A percentile compares a stretch with the other conserved stretches of the same genome.
phyloP scores from a whole-genome alignment of 352 stramenopile genomes.

The Pythium brachiatum region DNA sequence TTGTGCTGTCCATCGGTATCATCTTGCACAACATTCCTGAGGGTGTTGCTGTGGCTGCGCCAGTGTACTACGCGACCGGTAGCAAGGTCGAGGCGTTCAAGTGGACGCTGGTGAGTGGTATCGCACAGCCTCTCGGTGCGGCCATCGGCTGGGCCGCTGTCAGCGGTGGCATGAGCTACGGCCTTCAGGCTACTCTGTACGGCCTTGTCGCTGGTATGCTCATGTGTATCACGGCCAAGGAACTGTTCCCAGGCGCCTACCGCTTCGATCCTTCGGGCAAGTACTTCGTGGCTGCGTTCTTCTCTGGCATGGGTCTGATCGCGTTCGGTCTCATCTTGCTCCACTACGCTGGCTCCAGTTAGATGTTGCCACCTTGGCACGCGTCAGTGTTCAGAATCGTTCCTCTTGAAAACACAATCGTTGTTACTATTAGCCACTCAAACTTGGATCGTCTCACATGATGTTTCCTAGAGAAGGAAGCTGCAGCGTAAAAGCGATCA shows the following conservation, averaged over 20 bases:
- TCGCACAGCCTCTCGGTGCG: constrained; percentile 89
- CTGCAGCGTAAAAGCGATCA: too few relatives aligned
- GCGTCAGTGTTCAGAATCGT: too few relatives aligned
- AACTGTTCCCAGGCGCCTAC: constrained; percentile 90
- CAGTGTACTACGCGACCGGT: constrained; percentile 96
- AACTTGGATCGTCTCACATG: too few relatives aligned
- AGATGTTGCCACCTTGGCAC: too few relatives aligned
- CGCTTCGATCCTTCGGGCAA: constrained; percentile 87
- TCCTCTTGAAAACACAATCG: too few relatives aligned
- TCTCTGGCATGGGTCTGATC: constrained; percentile 88
- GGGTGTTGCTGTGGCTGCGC: constrained; percentile 91
- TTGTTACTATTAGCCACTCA: too few relatives aligned
- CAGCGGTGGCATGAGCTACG: constrained; percentile 46
- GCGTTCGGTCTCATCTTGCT: constrained; percentile 88
- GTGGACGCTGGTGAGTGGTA: constrained; percentile 84
- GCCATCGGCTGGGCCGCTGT: constrained; percentile 79
- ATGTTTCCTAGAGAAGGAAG: too few relatives aligned
- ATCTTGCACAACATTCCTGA: constrained; percentile 97
- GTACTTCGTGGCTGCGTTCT: constrained; percentile 83
- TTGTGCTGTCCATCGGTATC: constrained; percentile 93
- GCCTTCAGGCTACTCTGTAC: constrained; percentile 89
- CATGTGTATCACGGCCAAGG: constrained; percentile 87
- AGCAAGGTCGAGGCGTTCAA: constrained; percentile 90
- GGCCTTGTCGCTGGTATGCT: constrained; percentile 93
- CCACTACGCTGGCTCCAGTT: constrained; percentile 60